Percentiles rank a stretch among this genome's conserved stretches.
Evolutionary conservation across 2,329 filamentous ascomycete genomes (phyloP).

Genomic region (Ascochyta fabae): DNA sequence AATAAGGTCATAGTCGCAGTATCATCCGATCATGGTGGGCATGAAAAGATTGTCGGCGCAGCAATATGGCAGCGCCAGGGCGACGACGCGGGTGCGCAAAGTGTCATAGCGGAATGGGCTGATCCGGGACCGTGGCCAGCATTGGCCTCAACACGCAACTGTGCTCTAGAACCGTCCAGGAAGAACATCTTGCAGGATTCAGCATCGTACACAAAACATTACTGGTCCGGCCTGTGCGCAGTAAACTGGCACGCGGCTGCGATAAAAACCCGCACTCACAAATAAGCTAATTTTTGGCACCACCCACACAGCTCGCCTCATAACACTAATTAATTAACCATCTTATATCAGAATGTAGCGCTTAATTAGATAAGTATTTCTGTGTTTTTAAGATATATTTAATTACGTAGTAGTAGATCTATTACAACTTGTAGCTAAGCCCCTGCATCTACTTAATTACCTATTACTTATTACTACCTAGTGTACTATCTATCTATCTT

Average conservation of each 20-base stretch:
- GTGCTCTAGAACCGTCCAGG: conserved; percentile 29
- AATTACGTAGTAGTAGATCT: too few relatives aligned
- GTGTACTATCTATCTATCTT: too few relatives aligned
- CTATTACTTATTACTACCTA: too few relatives aligned
- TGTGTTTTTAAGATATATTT: too few relatives aligned
- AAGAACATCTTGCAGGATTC: conserved; percentile 20
- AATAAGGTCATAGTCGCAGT: conserved; percentile 22
- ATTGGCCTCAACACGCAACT: conserved; percentile 22
- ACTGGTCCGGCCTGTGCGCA: conserved; percentile 29
- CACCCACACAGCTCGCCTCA: too few relatives aligned
- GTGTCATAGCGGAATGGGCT: conserved; percentile 16
- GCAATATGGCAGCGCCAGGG: conserved; percentile 36
- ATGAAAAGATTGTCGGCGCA: conserved; percentile 26
- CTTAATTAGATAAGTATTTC: too few relatives aligned
- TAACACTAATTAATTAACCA: too few relatives aligned
- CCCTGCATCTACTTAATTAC: too few relatives aligned
- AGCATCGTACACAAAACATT: conserved; percentile 22
- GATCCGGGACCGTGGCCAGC: conserved; percentile 21
- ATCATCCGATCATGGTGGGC: neutral
- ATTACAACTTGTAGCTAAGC: too few relatives aligned
- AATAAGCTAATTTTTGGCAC: too few relatives aligned
- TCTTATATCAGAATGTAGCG: too few relatives aligned
- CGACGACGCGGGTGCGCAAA: conserved; percentile 21
- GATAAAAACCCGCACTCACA: too few relatives aligned
- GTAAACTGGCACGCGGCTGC: conserved; percentile 33